Base-by-base conservation (phyloP, 371 early-diverging fungal genomes). In the Lichtheimia ramosa region DNA sequence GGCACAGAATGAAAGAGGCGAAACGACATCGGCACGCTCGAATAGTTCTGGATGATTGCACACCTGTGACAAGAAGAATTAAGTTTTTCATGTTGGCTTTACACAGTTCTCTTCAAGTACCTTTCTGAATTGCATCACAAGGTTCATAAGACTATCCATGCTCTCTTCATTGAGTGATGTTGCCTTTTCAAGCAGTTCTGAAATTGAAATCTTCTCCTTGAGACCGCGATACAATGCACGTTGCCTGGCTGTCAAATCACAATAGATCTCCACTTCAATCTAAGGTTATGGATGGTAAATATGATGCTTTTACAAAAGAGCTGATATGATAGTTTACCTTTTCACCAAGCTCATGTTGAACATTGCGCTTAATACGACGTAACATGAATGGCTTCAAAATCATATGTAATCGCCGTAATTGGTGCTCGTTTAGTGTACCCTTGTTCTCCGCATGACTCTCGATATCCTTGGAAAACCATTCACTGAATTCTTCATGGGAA, bases 351-450 rank as follows among this genome's bases (percentile, higher is more conserved):
- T 96, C 96, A 69, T 95, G 89, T 73, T 96, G 94, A 15, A 99
- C 98, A 68, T 98, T 97, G 39, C 89, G 86, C 79, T 99, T 99
- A 67, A 96, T 88, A 70, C 99, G 90, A 53, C 99, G 84, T 63
- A 99, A 82, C 98, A 99, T 99, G 79, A 99, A 98, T 13, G 99
- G 99, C 66, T 97, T 96, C 49, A 99, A 81, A 61, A 99, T 97
- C 87, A 95, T 92, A 62, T 98, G 96, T 40, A 99, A 77, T 41
- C 96, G 89, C 51, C 89, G 75, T 15, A 98, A 75, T 70, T 97
- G 97, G 51, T 92, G 91, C 63, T 93, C 89, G 68, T 97, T 93
- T 40, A 97, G 78, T 5, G 86, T 83, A 7, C 90, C 86, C 62
- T 90, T 89, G 70, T 92, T 90, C 73, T 92, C 92, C 0, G 95